Evolutionary conservation across 352 stramenopile genomes (phyloP).

Genomic region (Globisporangium splendens): DNA sequence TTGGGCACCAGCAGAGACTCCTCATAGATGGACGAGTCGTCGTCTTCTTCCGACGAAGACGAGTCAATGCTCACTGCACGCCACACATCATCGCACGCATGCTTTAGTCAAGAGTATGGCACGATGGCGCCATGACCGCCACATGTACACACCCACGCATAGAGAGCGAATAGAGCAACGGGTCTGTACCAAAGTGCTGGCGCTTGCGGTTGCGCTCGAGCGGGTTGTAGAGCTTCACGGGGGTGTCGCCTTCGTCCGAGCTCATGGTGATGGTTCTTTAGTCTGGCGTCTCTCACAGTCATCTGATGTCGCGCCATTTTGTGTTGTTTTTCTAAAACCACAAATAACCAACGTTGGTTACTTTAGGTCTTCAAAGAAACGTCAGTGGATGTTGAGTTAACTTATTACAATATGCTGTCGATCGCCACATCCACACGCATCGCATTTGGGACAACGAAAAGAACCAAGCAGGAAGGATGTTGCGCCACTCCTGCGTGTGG

Average conservation of each 20-base stretch:
- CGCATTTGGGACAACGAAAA: neutral
- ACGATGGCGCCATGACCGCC: no score
- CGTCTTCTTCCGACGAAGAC: constrained; percentile 34
- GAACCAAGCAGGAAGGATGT: neutral
- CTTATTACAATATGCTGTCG: neutral
- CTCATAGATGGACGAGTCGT: constrained; percentile 16
- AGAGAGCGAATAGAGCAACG: neutral
- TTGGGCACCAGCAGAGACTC: constrained; percentile 18
- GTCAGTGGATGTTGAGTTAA: neutral
- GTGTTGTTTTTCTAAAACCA: neutral
- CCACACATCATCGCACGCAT: neutral
- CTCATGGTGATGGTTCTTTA: constrained; percentile 29
- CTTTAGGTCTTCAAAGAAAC: neutral
- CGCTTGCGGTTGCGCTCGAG: constrained; percentile 65
- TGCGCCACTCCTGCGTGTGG: neutral
- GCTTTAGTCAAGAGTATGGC: neutral
- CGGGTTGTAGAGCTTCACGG: constrained; percentile 69
- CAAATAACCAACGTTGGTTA: constrained; percentile 8
- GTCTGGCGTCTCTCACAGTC: neutral
- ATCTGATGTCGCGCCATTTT: neutral
- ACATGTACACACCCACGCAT: neutral
- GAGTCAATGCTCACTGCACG: constrained; percentile 25
- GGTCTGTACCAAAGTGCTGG: constrained; percentile 43
- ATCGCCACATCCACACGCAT: neutral
- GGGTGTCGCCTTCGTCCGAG: constrained; percentile 49